Evolutionary conservation across 306 rosid genomes (phyloP), one percentile per base, ranked within the genome.

Genomic region (Trichosanthes truncata): DNA sequence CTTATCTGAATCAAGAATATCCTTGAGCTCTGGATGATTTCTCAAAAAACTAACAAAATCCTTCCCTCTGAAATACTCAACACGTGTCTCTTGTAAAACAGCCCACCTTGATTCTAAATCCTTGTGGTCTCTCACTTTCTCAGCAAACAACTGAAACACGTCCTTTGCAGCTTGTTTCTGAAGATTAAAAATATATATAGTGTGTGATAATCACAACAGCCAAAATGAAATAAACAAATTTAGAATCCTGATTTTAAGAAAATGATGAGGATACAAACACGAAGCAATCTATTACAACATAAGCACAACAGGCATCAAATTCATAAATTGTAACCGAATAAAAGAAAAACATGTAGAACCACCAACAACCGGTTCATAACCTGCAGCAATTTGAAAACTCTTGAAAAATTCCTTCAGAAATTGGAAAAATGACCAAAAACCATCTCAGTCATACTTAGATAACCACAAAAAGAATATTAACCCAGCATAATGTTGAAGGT

Each of bases 51-150:
- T 86, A 63, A 66, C 92, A 71, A 96, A 96, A 87, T 96, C 97
- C 88, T 96, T 96, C 85, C 99, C 99, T 86, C 98, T 85, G 75
- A 96, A 93, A 79, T 96, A 93, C 82, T 96, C 98, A 6, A 96
- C 97, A 3, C 97, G 95, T 0, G 98, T 92, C 90, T 95, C 99
- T 87, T 91, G 98, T 80, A 96, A 84, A 85, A 93, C 94, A 84
- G 98, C 98, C 97, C 99, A 96, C 84, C 97, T 88, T 25, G 99
- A 96, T 81, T 86, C 96, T 85, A 96, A 90, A 48, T 85, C 91
- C 82, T 96, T 93, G 55, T 93, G 87, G 83, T 93, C 99, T 78
- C 99, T 91, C 77, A 91, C 98, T 82, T 96, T 96, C 93, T 96
- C 98, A 29, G 98, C 96, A 86, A 96, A 96, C 83, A 96, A 84